phyloP scores from a whole-genome alignment of 495 filamentous ascomycete species.

The Daldinia childiae region DNA sequence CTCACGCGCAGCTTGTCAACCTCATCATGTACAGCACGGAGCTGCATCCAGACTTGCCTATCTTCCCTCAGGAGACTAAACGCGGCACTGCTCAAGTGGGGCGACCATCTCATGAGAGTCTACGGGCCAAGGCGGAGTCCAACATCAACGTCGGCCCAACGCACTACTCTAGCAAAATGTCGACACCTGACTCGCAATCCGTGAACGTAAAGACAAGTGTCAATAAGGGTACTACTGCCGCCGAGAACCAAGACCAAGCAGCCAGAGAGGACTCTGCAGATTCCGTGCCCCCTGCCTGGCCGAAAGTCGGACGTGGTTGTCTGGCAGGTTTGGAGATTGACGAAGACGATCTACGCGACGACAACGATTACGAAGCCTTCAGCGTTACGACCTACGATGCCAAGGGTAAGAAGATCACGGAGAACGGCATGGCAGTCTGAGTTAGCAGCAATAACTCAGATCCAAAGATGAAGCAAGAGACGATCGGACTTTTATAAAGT shows the following conservation, averaged over 20 bases:
- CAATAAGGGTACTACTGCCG: neutral
- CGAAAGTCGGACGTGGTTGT: conserved; percentile 68
- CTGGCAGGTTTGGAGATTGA: conserved; percentile 58
- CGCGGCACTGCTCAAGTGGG: conserved; percentile 49
- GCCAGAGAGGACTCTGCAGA: conserved; percentile 44
- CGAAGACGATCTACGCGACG: conserved; percentile 58
- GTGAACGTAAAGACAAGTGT: conserved; percentile 5
- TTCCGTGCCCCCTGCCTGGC: conserved; percentile 68
- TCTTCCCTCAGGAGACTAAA: conserved; percentile 50
- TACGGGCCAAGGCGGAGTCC: conserved; percentile 19
- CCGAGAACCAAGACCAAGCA: conserved; percentile 9
- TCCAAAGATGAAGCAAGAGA: neutral
- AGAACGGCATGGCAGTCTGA: conserved; percentile 43
- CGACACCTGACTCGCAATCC: conserved; percentile 29
- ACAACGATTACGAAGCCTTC: conserved; percentile 62
- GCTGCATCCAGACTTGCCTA: conserved; percentile 55
- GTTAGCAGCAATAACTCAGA: neutral
- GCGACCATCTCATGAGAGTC: conserved; percentile 27
- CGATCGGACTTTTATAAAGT: neutral
- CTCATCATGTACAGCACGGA: conserved; percentile 49
- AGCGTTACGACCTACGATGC: conserved; percentile 60
- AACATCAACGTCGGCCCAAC: conserved; percentile 27
- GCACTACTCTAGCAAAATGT: conserved; percentile 35
- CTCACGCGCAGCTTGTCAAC: conserved; percentile 51
- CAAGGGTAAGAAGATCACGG: conserved; percentile 49